These are phyloP conservation scores for Candida sp. DNA, from an alignment of 1,139 yeast genomes.

Conservation along the genomic window DNA sequence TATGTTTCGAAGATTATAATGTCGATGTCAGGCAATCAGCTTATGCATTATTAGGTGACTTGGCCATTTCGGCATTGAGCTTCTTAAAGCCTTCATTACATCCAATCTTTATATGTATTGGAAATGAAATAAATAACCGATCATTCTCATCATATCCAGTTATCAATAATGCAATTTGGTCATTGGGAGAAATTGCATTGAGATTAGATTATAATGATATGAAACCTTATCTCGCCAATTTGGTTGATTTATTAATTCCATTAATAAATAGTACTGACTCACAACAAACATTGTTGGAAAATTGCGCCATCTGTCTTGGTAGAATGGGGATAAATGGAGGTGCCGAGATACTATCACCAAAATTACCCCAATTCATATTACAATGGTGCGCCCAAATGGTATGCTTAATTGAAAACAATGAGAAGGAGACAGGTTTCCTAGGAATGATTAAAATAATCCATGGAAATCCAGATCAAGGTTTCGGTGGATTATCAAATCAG, in stretches of 20 bases:
- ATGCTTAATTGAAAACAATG: slow-evolving; percentile 69
- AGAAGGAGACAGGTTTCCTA: slow-evolving; percentile 73
- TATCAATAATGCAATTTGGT: slow-evolving; percentile 91
- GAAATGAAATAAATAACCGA: slow-evolving; percentile 62
- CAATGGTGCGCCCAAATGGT: slow-evolving; percentile 69
- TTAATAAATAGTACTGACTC: slow-evolving; percentile 57
- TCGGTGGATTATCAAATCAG: slow-evolving; percentile 46
- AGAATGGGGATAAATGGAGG: slow-evolving; percentile 72
- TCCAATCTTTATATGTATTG: slow-evolving; percentile 58
- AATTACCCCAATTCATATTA: slow-evolving; percentile 52
- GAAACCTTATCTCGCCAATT: slow-evolving; percentile 57
- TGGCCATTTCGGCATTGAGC: slow-evolving; percentile 62
- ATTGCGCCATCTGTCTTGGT: slow-evolving; percentile 93
- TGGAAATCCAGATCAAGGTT: slow-evolving; percentile 59
- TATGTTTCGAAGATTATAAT: slow-evolving; percentile 72
- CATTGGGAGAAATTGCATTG: slow-evolving; percentile 81
- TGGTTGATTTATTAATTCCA: slow-evolving; percentile 63
- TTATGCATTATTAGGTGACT: slow-evolving; percentile 87
- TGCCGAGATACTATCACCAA: slow-evolving; percentile 51
- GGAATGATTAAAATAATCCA: slow-evolving; percentile 73
- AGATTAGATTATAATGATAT: slow-evolving; percentile 50
- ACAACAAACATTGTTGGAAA: slow-evolving; percentile 70
- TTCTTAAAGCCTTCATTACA: slow-evolving; percentile 57
- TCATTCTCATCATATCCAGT: slow-evolving; percentile 55
- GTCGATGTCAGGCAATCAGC: slow-evolving; percentile 92